These are phyloP conservation scores for Candida fluviatilis DNA, from an alignment of 805 yeast species.

Conservation along the genomic window DNA sequence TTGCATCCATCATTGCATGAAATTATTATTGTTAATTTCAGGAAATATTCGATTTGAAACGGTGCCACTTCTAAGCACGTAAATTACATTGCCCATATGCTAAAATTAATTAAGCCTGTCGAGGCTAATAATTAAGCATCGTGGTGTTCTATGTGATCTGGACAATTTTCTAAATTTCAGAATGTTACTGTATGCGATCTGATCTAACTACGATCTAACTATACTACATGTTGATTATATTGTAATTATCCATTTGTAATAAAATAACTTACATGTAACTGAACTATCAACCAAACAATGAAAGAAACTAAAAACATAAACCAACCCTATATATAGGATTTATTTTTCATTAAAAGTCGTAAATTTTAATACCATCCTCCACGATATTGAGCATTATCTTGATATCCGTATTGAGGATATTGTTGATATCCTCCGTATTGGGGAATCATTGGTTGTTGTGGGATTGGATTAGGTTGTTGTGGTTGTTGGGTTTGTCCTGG, in stretches of 20 bases:
- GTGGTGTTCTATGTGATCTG: too few relatives aligned
- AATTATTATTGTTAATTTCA: too few relatives aligned
- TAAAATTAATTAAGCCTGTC: neutral
- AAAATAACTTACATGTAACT: conserved; percentile 1
- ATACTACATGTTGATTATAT: neutral
- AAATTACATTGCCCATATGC: neutral
- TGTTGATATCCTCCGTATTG: conserved; percentile 46
- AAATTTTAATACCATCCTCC: conserved; percentile 36
- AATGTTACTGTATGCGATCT: too few relatives aligned
- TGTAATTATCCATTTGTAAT: neutral
- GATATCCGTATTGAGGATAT: conserved; percentile 45
- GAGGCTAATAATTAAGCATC: too few relatives aligned
- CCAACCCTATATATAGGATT: neutral
- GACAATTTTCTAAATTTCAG: too few relatives aligned
- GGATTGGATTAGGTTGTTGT: conserved; percentile 24
- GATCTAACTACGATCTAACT: too few relatives aligned
- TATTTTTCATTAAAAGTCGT: conserved; percentile 4
- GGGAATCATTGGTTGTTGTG: conserved; percentile 37
- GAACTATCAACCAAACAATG: conserved; percentile 4
- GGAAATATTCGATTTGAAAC: too few relatives aligned
- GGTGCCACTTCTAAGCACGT: neutral
- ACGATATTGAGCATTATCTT: conserved; percentile 39
- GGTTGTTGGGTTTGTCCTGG: conserved; percentile 15
- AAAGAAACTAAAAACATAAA: conserved; percentile 2
- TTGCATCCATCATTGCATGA: neutral